Conservation (phyloP, 345 rosid genomes). For the Erucastrum elatum region DNA sequence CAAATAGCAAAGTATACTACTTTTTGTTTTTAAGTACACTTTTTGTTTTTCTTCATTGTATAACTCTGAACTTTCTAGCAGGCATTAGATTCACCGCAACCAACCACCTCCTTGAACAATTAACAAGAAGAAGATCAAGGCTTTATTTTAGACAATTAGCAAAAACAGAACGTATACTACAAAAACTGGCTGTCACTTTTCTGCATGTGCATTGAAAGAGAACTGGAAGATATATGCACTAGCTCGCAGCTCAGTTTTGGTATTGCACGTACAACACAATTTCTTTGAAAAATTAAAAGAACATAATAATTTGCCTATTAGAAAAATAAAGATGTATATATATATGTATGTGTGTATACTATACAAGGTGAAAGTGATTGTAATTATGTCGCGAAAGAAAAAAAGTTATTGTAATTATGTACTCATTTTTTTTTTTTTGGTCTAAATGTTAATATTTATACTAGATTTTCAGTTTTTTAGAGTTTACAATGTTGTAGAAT, state of each 20-base stretch:
- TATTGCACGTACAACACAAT: background rate
- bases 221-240: background rate
- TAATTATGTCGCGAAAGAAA: slow-evolving; percentile 9
- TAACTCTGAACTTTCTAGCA: slow-evolving; percentile 33
- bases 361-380: background rate
- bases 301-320: background rate
- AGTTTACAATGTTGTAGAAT: too few species aligned
- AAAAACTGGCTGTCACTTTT: background rate
- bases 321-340: background rate
- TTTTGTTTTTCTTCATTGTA: slow-evolving; percentile 23
- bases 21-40: slow-evolving; percentile 23
- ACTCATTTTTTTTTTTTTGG: too few species aligned
- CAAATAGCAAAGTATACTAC: slow-evolving; percentile 36
- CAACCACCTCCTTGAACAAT: slow-evolving; percentile 20
- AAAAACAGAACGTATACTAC: background rate
- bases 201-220: background rate
- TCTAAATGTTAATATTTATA: too few species aligned
- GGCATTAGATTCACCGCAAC: slow-evolving; percentile 40
- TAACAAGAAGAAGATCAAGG: background rate
- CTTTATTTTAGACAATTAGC: background rate
- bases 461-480: too few species aligned
- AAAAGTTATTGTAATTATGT: slow-evolving; percentile 21
- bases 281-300: background rate
- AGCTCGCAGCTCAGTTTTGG: background rate
- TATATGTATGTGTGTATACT: background rate